These are phyloP conservation scores for Penicillium hordei DNA, from an alignment of 2,329 filamentous ascomycete genomes.

Conservation along the genomic window DNA sequence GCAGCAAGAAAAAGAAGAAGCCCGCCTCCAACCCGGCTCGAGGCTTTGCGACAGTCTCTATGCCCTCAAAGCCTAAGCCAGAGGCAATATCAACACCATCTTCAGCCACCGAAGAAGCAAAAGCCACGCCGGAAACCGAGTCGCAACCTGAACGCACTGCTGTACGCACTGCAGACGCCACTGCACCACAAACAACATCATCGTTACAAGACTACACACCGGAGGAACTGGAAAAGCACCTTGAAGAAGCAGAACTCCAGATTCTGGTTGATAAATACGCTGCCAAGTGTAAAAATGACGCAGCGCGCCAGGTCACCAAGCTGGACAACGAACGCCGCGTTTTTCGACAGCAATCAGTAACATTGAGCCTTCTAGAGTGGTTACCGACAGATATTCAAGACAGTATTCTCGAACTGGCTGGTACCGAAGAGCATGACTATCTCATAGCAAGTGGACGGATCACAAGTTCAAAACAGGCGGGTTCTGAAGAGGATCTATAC, in stretches of 20 bases:
- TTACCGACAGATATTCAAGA: constrained; percentile 76
- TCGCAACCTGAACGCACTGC: constrained; percentile 24
- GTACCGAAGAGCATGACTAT: constrained; percentile 43
- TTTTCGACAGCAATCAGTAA: constrained; percentile 74
- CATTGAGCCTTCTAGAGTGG: constrained; percentile 74
- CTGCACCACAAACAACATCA: constrained; percentile 21
- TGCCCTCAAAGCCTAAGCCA: constrained; percentile 75
- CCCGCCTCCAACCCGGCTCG: constrained; percentile 79
- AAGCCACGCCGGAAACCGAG: constrained; percentile 34
- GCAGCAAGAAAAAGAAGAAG: constrained; percentile 92
- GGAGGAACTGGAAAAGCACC: constrained; percentile 84
- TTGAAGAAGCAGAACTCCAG: constrained; percentile 89
- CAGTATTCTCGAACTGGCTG: constrained; percentile 66
- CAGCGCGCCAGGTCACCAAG: constrained; percentile 70
- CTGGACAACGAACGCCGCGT: constrained; percentile 83
- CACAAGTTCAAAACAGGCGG: constrained; percentile 37
- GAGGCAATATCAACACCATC: constrained; percentile 35
- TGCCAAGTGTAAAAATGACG: constrained; percentile 75
- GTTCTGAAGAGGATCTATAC: constrained; percentile 74
- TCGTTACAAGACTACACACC: constrained; percentile 64
- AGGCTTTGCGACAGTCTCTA: constrained; percentile 90
- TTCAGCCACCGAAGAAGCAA: constrained; percentile 30
- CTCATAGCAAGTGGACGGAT: constrained; percentile 31
- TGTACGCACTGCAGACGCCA: constrained; percentile 16
- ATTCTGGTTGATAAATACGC: constrained; percentile 81